phyloP scores from a whole-genome alignment of 495 filamentous ascomycete genomes.

The Penicillium salamii region DNA sequence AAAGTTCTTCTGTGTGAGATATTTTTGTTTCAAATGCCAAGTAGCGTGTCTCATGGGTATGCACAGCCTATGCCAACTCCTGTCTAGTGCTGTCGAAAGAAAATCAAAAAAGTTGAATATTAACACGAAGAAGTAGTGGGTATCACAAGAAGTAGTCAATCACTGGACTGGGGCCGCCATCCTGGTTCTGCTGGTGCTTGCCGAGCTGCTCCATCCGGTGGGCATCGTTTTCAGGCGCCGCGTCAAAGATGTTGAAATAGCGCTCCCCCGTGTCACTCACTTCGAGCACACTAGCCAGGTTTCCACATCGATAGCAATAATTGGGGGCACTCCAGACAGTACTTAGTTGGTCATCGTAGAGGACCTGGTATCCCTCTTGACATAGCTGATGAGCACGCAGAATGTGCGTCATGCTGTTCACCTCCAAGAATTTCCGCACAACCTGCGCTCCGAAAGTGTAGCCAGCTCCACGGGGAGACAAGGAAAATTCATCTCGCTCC shows the following conservation, averaged over 20 bases:
- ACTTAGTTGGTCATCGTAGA: conserved; percentile 90
- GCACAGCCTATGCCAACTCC: conserved; percentile 31
- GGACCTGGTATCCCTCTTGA: conserved; percentile 92
- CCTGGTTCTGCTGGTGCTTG: conserved; percentile 42
- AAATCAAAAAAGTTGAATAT: conserved; percentile 1
- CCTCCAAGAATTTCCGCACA: conserved; percentile 93
- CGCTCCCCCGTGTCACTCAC: conserved; percentile 88
- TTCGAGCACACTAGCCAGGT: conserved; percentile 94
- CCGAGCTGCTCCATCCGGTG: conserved; percentile 71
- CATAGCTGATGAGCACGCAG: conserved; percentile 94
- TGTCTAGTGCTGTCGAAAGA: conserved; percentile 21
- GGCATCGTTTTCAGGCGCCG: conserved; percentile 90
- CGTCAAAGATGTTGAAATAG: conserved; percentile 96
- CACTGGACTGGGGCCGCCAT: conserved; percentile 58
- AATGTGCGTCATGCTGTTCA: conserved; percentile 96
- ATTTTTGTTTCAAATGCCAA: conserved; percentile 18
- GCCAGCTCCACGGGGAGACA: conserved; percentile 89
- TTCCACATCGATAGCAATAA: conserved; percentile 95
- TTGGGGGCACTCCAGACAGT: conserved; percentile 98
- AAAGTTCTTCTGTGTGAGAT: conserved; percentile 10
- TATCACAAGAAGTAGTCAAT: conserved; percentile 75
- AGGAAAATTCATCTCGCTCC: conserved; percentile 91
- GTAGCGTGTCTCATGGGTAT: conserved; percentile 22
- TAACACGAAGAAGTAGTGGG: conserved; percentile 29
- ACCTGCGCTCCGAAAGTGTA: conserved; percentile 98